Percentiles rank a stretch among this genome's conserved stretches.
Conservation (phyloP, 805 yeast genomes). For the Starmerella sp. region DNA sequence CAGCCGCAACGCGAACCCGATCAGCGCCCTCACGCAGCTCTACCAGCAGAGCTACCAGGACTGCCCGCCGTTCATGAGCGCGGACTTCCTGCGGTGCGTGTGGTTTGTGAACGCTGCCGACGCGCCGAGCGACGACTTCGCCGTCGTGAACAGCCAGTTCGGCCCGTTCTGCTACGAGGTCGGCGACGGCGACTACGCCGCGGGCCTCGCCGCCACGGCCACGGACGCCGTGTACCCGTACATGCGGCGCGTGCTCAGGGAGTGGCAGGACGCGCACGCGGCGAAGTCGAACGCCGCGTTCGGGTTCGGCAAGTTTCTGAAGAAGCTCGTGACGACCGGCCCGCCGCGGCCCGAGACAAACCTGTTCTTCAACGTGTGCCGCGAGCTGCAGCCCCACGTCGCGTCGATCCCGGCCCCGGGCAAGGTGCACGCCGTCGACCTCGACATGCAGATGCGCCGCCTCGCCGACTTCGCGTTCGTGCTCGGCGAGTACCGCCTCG, state of each 20-base stretch:
- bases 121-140: slow-evolving; percentile 10
- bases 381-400: slow-evolving; percentile 20
- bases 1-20: slow-evolving; percentile 46
- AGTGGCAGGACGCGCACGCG: slow-evolving; percentile 39
- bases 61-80: slow-evolving; percentile 26
- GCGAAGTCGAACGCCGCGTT: not conserved
- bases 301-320: slow-evolving; percentile 18
- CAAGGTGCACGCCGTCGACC: slow-evolving; percentile 4
- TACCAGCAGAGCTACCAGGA: slow-evolving; percentile 37
- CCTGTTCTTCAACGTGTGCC: slow-evolving; percentile 12
- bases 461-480: slow-evolving; percentile 89
- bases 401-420: slow-evolving; percentile 19
- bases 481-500: slow-evolving; percentile 77
- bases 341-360: slow-evolving; percentile 20
- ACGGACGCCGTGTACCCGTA: slow-evolving; percentile 54
- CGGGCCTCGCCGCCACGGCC: slow-evolving; percentile 38
- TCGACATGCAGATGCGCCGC: slow-evolving; percentile 63
- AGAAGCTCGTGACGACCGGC: slow-evolving; percentile 15
- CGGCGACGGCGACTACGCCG: slow-evolving; percentile 33
- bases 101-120: slow-evolving; percentile 2
- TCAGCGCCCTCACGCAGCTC: slow-evolving; percentile 41
- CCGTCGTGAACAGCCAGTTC: slow-evolving; percentile 16
- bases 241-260: slow-evolving; percentile 69
- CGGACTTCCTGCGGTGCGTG: slow-evolving; percentile 16
- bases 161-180: slow-evolving; percentile 29